Base-by-base conservation (phyloP, 2,329 filamentous ascomycete genomes). In the Chrysoporthe puriensis region DNA sequence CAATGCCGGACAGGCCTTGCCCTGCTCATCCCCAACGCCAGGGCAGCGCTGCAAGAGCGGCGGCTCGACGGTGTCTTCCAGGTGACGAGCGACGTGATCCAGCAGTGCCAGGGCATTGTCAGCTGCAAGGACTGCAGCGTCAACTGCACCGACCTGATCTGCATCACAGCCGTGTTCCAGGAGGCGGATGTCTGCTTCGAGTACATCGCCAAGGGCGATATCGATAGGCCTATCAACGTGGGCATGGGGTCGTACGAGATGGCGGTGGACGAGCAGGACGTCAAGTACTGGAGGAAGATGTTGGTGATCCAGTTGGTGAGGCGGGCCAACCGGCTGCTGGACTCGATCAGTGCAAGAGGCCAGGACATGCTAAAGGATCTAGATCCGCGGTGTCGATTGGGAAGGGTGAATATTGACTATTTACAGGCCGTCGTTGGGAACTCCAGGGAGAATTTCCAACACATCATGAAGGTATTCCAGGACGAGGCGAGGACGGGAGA, bases 91-190 rank as follows among this genome's bases (percentile, higher is more conserved):
- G 64, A 66, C 21, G 21, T 61, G 26, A 56, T 66, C 21, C 16
- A 14, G 46, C 34, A 9, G 5, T 66, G 64, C 56, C 46, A 62
- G 21, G n/a, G 42, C 2, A 61, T 66, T 16, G 58, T 62, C 7
- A 11, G 42, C 4, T 66, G 64, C 14, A 9, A 9, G 21, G n/a
- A 7, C 7, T 62, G 57, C 16, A 11, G n/a, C 1, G 46, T 50
- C 36, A 66, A 52, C n/a, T 66, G 64, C 21, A 61, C 64, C 3
- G 64, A 66, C 46, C 26, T 66, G 46, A 66, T 62, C 57, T 66
- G 64, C 14, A 66, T 66, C 4, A 40, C 61, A 13, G 58, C 57
- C 32, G 46, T 66, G n/a, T 54, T 66, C 36, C 64, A 60, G 46
- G 44, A 66, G 36, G 50, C 57, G 11, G 56, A 66, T 26, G 44